Base-by-base conservation (phyloP, 1,284 basidiomycete species). In the Tilletia caries region DNA sequence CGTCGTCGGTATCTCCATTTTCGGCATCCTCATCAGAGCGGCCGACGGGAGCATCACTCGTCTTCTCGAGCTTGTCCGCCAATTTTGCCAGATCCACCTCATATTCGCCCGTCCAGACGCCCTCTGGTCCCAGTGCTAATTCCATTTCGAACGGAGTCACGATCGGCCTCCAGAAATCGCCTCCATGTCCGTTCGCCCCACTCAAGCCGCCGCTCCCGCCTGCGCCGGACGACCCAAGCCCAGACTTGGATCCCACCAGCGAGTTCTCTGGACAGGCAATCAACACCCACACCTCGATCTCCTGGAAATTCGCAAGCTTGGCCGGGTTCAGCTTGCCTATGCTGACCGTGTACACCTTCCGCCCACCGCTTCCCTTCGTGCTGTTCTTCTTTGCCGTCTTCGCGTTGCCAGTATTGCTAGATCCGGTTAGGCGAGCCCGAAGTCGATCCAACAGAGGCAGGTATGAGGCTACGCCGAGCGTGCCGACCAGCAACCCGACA, bases 281-380 rank as follows among this genome's bases (percentile, higher is more conserved):
- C 69, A 98, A 87, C 4, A 98, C 91, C 79, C 95, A 98, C 79
- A 93, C 95, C 81, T 98, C 95, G 66, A 99, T 91, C 83, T 98
- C 95, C 78, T 92, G 88, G 83, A 98, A 98, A 82, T 98, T 98
- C 13, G 91, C 95, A 41, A 99, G 86, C 81, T 98, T 98, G 20
- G 94, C 89, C 0, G 95, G 95, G 77, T 93, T 97, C 68, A 97
- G 87, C 84, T 97, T 94, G 37, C 96, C 96, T 0, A 98, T 95
- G 65, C 90, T 92, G 76, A 98, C 89, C 0, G 95, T 97, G 83
- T 98, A 99, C 27, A 82, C 79, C 66, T 82, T 82, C 25, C 81
- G 67, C 10, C 66, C 58, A 73, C 89, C 90, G 82, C 96, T 97
- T 73, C 89, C 90, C 82, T 96, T 97, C 32, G 43, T 5, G 18